Evolutionary conservation across 257 asterid species (phyloP), one percentile per base, ranked within the genome.

Genomic region (Coffea eugenioides): DNA sequence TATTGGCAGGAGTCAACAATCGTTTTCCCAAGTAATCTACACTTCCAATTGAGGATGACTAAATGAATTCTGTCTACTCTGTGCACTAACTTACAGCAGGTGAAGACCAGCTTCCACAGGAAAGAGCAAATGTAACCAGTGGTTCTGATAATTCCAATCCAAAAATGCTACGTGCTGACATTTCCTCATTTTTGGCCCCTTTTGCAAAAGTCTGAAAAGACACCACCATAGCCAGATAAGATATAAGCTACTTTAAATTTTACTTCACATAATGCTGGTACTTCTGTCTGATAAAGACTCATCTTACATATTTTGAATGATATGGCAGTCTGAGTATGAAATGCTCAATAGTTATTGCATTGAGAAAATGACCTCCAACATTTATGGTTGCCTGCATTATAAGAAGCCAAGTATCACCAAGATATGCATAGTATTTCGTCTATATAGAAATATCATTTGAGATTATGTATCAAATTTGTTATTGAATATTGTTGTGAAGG

Each of bases 31-130:
- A 75, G 25, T 59, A 75, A 36, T 34, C 78, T 34, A 52, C 49
- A 74, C 51, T 18, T 18, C 31, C 20, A 51, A 49, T 31, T 48
- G 67, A 31, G 34, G 9, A 49, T 57, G 34, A 56, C 43, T 69
- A 76, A 76, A 13, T 48, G 61, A 62, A 69, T 4, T 18, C 20
- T 6, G 71, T 51, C 36, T 34, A 76, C 23, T 51, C 69, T 54
- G 39, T 57, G 23, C 61, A 15, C n/a, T 34, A 79, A 87, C 98
- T 88, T 91, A 94, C 98, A 78, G 93, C 92, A 82, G 98, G 98
- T 80, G 98, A 94, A 48, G 97, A 94, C 93, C 97, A 92, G 90
- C 97, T 94, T 85, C 98, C 98, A 72, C 98, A 94, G 27, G 98
- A 94, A 56, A 94, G 97, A 21, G 97, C 97, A 86, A 94, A 94